Evolutionary conservation across 1,284 basidiomycete species (phyloP).

Genomic region (Cystobasidium sp.): DNA sequence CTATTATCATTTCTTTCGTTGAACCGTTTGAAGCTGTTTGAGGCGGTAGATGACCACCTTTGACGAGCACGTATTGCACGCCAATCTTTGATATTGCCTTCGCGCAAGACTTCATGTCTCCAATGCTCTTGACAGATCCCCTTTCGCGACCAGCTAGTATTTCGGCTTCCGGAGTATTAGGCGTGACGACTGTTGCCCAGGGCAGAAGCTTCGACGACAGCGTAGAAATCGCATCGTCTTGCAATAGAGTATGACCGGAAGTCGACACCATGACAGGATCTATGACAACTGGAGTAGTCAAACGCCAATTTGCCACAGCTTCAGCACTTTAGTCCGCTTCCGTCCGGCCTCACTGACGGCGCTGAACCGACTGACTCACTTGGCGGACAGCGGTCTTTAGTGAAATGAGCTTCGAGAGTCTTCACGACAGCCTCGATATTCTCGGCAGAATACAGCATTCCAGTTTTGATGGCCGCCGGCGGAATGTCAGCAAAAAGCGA

Average conservation of each 20-base stretch:
- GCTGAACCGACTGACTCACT: not conserved
- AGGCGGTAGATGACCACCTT: constrained; percentile 78
- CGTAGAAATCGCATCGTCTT: constrained; percentile 68
- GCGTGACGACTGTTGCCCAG: constrained; percentile 75
- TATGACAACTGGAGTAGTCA: constrained; percentile 64
- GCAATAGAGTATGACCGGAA: constrained; percentile 79
- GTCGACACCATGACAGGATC: constrained; percentile 95
- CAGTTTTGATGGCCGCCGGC: constrained; percentile 81
- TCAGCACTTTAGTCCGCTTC: not conserved
- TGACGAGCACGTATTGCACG: constrained; percentile 71
- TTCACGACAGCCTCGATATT: constrained; percentile 59
- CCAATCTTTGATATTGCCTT: constrained; percentile 63
- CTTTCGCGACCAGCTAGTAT: constrained; percentile 63
- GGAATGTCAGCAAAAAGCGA: constrained; percentile 77
- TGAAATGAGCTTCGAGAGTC: constrained; percentile 50
- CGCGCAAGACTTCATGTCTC: constrained; percentile 70
- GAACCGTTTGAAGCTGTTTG: constrained; percentile 45
- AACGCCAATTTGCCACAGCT: not conserved
- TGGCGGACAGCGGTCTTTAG: not conserved
- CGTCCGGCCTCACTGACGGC: not conserved
- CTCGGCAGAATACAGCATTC: constrained; percentile 70
- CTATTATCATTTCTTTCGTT: constrained; percentile 64
- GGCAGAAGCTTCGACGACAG: constrained; percentile 73
- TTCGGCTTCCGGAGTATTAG: constrained; percentile 82
- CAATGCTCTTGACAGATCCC: constrained; percentile 62